Base-by-base conservation (phyloP, 1,284 basidiomycete genomes). In the Microbotryum saponariae region DNA sequence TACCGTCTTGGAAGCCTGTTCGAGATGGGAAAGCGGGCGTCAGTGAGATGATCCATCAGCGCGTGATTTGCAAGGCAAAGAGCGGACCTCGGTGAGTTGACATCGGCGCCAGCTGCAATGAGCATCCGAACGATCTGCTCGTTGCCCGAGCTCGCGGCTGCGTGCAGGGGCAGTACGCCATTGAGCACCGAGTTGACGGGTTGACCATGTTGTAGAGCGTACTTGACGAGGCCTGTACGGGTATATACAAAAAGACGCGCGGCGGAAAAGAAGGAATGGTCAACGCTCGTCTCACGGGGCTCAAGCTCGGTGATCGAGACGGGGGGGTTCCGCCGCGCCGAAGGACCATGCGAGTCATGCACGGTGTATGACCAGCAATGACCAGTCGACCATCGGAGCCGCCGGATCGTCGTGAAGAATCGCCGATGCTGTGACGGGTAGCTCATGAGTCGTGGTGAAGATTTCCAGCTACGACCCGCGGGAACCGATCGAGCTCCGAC, bases 161-260 rank as follows among this genome's bases (percentile, higher is more conserved):
- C 91, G 74, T 97, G 91, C 18, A 97, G 80, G 1, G 91, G 91
- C 31, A 93, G 83, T 5, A 96, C 87, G 54, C 91, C 91, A 73
- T 92, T 89, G 59, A 93, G 81, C 33, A 93, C 88, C 7, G 89
- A 88, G 76, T 97, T 94, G 73, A 92, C 84, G 8, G 91, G 91
- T 73, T 96, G 91, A 7, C 91, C 92, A 71, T 91, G 85, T n/a
- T 85, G 83, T 33, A 97, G 80, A 8, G 91, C 91, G 75, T 88
- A 91, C 72, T 86, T 84, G 59, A 88, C 88, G 64, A 91, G 83
- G 16, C 88, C 74, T 72, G 65, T 23, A 12, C 51, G 16, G 27
- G 27, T 31, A 10, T 9, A 31, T 31, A 31, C 2, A 2, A 31
- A 31, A 1, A 46, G 46, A n/a, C 12, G 21, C 42, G 58, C 27